Evolutionary conservation across 2,329 filamentous ascomycete genomes (phyloP).

Genomic region (Furcasterigmium sp.): DNA sequence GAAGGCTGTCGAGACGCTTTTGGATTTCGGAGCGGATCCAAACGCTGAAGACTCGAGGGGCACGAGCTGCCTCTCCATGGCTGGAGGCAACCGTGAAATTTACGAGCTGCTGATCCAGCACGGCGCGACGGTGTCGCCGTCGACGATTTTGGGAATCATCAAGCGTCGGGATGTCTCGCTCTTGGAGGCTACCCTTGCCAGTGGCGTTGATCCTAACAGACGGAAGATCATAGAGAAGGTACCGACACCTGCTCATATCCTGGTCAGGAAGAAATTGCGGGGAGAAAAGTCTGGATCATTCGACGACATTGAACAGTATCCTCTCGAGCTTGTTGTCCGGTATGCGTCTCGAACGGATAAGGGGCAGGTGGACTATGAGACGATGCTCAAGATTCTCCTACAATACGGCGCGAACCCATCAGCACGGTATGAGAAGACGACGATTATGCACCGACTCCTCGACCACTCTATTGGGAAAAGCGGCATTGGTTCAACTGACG

Average conservation of each 20-base stretch:
- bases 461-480: not conserved
- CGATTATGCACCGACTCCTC: not conserved
- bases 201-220: not conserved
- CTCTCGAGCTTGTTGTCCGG: not conserved
- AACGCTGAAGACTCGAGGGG: not conserved
- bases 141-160: not conserved
- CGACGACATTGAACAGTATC: not conserved
- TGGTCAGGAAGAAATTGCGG: not conserved
- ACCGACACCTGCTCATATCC: not conserved
- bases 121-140: not conserved
- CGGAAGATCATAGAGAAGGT: not conserved
- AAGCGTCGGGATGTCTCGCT: not conserved
- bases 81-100: not conserved
- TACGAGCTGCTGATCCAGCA: not conserved
- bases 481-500: too few species aligned
- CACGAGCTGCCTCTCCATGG: conserved; percentile 1
- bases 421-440: not conserved
- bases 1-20: not conserved
- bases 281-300: not conserved
- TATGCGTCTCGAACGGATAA: not conserved
- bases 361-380: not conserved
- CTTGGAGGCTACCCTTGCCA: not conserved
- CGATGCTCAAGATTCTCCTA: not conserved
- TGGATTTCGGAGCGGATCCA: not conserved
- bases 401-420: not conserved